A percentile compares a stretch with the other conserved stretches of the same genome.
These are phyloP conservation scores for Chaetothyriales sp. DNA, from an alignment of 2,329 filamentous ascomycete genomes.

Conservation along the genomic window DNA sequence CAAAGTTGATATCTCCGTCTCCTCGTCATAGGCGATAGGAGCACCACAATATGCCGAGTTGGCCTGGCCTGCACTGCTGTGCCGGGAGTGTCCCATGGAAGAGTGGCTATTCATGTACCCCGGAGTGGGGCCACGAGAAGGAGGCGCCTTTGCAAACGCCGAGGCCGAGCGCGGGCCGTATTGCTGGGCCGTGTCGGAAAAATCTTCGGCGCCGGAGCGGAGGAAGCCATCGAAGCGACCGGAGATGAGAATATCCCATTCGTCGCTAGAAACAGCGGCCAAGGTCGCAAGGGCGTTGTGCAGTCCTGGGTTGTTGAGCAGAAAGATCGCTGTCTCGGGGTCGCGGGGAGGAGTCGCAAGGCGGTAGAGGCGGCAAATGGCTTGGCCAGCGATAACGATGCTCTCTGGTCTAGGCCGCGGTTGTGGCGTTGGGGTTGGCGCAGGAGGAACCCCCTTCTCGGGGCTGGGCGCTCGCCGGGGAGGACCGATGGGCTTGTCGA, in stretches of 20 bases:
- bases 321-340: slow-evolving; percentile 70
- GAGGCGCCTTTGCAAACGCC: slow-evolving; percentile 11
- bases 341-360: slow-evolving; percentile 59
- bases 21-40: slow-evolving; percentile 79
- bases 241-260: slow-evolving; percentile 91
- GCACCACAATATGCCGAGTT: slow-evolving; percentile 48
- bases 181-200: slow-evolving; percentile 8
- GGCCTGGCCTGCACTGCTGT: slow-evolving; percentile 28
- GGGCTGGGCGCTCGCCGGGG: slow-evolving; percentile 15
- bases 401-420: slow-evolving; percentile 55
- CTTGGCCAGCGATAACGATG: slow-evolving; percentile 57
- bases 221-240: slow-evolving; percentile 92
- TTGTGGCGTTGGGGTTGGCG: slow-evolving; percentile 52
- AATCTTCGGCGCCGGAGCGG: slow-evolving; percentile 71
- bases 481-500: slow-evolving; percentile 29
- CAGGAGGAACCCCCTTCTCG: slow-evolving; percentile 19
- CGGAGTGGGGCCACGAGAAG: slow-evolving; percentile 19
- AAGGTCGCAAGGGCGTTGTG: slow-evolving; percentile 80
- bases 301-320: slow-evolving; percentile 65
- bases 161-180: slow-evolving; percentile 18
- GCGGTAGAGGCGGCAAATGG: slow-evolving; percentile 74
- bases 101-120: slow-evolving; percentile 23
- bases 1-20: slow-evolving; percentile 77
- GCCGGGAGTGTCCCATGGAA: slow-evolving; percentile 27
- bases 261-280: slow-evolving; percentile 73